Percentiles rank a stretch among this genome's conserved stretches.
These are phyloP conservation scores for Dactylonectria estremocensis DNA, from an alignment of 2,329 filamentous ascomycete species.

Conservation along the genomic window DNA sequence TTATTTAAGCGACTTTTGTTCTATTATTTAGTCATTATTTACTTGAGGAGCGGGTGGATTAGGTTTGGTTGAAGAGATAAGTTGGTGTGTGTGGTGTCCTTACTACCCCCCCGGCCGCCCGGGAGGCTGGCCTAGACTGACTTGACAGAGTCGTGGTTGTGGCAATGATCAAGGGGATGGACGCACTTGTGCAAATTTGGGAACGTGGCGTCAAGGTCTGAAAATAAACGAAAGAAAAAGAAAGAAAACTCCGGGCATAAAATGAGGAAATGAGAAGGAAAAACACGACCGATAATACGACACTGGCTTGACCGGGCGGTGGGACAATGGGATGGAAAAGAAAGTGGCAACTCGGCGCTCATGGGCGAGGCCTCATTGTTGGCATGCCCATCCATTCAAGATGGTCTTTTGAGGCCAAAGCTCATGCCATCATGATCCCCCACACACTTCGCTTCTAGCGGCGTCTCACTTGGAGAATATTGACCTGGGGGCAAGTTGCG, in stretches of 20 bases:
- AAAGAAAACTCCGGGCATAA: not conserved
- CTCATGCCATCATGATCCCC: not conserved
- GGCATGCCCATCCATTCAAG: not conserved
- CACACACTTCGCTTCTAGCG: constrained; percentile 3
- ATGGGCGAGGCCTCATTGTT: not conserved
- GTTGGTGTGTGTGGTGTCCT: too few species aligned
- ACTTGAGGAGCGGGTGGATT: too few species aligned
- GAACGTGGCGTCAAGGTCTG: not conserved
- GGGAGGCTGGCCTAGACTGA: too few species aligned
- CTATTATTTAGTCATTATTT: too few species aligned
- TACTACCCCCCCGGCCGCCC: too few species aligned
- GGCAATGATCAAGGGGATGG: not conserved
- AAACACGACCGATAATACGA: not conserved
- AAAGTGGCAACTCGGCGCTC: not conserved
- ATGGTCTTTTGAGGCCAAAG: not conserved
- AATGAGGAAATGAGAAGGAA: not conserved
- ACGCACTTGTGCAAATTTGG: not conserved
- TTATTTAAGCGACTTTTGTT: too few species aligned
- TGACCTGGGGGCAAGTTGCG: not conserved
- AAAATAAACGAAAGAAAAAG: not conserved
- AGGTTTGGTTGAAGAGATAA: too few species aligned
- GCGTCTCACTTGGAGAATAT: not conserved
- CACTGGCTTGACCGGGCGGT: not conserved
- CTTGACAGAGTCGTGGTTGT: not conserved
- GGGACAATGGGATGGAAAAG: not conserved